Conservation (phyloP, 148 eudicot species). For the Cornus kousa region DNA sequence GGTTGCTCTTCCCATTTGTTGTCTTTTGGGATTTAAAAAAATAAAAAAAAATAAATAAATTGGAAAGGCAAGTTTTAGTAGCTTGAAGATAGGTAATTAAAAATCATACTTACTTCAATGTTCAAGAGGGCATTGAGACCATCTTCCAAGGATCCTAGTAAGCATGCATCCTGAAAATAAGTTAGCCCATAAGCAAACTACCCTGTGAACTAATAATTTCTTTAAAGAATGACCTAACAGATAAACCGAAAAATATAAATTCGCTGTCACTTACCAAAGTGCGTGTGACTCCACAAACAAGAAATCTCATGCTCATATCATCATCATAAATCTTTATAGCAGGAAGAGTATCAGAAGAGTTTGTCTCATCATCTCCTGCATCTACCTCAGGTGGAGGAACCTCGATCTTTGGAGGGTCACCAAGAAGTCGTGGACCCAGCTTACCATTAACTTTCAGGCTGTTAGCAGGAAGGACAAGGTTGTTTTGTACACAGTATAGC, state of each 20-base stretch:
- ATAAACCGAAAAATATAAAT: neutral
- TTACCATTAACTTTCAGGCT: conserved; percentile 32
- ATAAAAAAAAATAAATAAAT: neutral
- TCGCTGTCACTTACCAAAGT: conserved; percentile 50
- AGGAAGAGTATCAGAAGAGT: conserved; percentile 48
- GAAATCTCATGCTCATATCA: conserved; percentile 67
- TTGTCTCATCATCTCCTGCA: conserved; percentile 64
- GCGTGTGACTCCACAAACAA: conserved; percentile 72
- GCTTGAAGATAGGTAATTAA: neutral
- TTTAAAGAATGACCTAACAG: conserved; percentile 19
- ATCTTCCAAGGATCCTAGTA: conserved; percentile 80
- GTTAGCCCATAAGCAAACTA: conserved; percentile 15
- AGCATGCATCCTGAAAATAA: conserved; percentile 61
- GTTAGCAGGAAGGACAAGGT: conserved; percentile 43
- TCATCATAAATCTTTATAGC: conserved; percentile 88
- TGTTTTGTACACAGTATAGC: conserved; percentile 69
- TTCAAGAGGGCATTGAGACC: conserved; percentile 87
- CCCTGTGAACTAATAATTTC: neutral
- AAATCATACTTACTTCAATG: conserved; percentile 72
- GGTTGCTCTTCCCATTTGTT: neutral
- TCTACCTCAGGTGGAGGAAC: conserved; percentile 59
- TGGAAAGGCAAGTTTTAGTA: neutral
- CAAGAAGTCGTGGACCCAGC: conserved; percentile 75
- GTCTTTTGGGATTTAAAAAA: neutral
- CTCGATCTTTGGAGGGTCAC: conserved; percentile 75